phyloP scores from a whole-genome alignment of 352 stramenopile genomes.

The Phytophthora aleatoria region DNA sequence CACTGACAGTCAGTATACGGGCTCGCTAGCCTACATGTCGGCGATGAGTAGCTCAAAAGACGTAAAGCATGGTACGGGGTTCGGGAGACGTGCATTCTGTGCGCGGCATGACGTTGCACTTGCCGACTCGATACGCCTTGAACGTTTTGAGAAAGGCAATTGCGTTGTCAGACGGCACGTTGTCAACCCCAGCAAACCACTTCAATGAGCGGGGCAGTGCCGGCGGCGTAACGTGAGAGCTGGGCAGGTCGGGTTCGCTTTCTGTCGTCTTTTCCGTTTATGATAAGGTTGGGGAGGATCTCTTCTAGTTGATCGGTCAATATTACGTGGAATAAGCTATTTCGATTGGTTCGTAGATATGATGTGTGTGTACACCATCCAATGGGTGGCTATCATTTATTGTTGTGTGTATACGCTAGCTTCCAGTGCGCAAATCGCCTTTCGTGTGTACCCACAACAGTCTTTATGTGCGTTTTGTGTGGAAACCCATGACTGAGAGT shows the following conservation, averaged over 20 bases:
- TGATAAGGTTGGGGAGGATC: neutral
- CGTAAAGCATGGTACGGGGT: neutral
- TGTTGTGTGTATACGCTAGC: neutral
- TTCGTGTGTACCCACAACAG: neutral
- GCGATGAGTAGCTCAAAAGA: neutral
- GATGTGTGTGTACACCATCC: too few relatives aligned
- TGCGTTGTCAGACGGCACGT: neutral
- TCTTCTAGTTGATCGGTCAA: neutral
- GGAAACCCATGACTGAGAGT: neutral
- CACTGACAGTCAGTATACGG: neutral
- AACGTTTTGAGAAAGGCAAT: neutral
- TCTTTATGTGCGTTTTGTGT: constrained; percentile 1
- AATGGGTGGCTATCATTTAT: neutral
- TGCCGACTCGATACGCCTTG: neutral
- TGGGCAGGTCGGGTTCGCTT: neutral
- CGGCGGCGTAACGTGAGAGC: neutral
- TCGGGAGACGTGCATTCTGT: neutral
- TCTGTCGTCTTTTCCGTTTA: neutral
- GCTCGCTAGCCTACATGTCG: neutral
- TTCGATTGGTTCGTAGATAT: too few relatives aligned
- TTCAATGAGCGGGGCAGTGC: neutral
- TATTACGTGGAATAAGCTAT: too few relatives aligned
- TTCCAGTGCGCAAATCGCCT: neutral
- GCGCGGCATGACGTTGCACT: neutral
- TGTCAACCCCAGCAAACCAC: neutral